Conservation (phyloP, 768 basidiomycete species). For the Tricholoma hemisulphureum region DNA sequence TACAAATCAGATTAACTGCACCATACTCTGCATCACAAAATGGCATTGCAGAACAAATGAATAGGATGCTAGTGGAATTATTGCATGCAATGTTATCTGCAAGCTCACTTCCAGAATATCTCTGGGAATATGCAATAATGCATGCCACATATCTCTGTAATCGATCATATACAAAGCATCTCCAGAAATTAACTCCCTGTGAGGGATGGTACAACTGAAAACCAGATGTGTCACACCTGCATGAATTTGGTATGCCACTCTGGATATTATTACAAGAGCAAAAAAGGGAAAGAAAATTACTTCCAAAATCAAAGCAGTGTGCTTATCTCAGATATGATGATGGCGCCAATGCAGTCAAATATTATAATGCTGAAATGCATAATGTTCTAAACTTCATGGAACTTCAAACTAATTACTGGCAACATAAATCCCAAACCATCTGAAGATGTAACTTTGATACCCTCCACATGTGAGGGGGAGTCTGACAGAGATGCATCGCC, state of each 20-base stretch:
- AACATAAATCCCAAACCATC: no score
- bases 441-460: no score
- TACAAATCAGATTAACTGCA: constrained; percentile 20
- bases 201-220: constrained; percentile 18
- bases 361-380: background rate
- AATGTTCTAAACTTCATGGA: background rate
- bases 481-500: no score
- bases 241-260: constrained; percentile 24
- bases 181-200: constrained; percentile 10
- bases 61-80: constrained; percentile 17
- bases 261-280: constrained; percentile 11
- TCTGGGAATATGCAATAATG: background rate
- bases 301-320: constrained; percentile 1
- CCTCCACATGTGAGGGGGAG: no score
- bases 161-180: background rate
- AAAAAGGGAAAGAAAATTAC: constrained; percentile 6
- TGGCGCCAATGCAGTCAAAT: background rate
- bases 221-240: constrained; percentile 19
- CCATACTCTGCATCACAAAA: constrained; percentile 33
- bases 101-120: background rate
- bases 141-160: constrained; percentile 1
- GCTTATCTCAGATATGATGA: constrained; percentile 1
- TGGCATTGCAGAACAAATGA: constrained; percentile 31
- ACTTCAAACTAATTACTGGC: background rate
- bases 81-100: constrained; percentile 7